Evolutionary conservation across 1,139 yeast species (phyloP).

Genomic region (Pichia inconspicua): DNA sequence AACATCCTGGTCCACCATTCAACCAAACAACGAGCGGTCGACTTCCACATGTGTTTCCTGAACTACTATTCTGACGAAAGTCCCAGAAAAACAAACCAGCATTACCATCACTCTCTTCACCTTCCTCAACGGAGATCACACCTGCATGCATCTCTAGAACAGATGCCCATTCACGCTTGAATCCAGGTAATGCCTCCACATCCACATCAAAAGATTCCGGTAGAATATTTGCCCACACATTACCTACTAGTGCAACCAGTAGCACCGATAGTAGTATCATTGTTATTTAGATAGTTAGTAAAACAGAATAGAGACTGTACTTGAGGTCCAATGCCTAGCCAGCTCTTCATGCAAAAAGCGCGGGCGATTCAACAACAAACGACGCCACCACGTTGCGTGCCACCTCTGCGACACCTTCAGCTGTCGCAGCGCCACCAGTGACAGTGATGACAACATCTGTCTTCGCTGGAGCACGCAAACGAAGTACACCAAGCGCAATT

Average conservation of each 20-base stretch:
- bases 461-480: conserved; percentile 4
- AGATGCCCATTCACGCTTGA: neutral
- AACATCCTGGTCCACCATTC: conserved; percentile 97
- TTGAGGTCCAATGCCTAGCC: too few species aligned
- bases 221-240: too few species aligned
- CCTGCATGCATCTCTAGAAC: neutral
- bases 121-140: neutral
- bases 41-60: neutral
- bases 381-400: neutral
- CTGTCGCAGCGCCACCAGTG: neutral
- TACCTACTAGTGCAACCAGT: too few species aligned
- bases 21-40: conserved; percentile 66
- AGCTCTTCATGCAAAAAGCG: neutral
- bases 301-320: too few species aligned
- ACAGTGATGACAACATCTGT: conserved; percentile 8
- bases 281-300: too few species aligned
- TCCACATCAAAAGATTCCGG: neutral
- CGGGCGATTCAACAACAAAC: neutral
- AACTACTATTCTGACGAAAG: conserved; percentile 25
- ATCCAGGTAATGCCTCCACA: neutral
- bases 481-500: conserved; percentile 2
- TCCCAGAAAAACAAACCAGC: conserved; percentile 61
- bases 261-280: too few species aligned
- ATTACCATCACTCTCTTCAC: neutral
- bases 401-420: neutral